Evolutionary conservation across 192 early-diverging fungal genomes (phyloP).

Genomic region (Mortierella alpina): DNA sequence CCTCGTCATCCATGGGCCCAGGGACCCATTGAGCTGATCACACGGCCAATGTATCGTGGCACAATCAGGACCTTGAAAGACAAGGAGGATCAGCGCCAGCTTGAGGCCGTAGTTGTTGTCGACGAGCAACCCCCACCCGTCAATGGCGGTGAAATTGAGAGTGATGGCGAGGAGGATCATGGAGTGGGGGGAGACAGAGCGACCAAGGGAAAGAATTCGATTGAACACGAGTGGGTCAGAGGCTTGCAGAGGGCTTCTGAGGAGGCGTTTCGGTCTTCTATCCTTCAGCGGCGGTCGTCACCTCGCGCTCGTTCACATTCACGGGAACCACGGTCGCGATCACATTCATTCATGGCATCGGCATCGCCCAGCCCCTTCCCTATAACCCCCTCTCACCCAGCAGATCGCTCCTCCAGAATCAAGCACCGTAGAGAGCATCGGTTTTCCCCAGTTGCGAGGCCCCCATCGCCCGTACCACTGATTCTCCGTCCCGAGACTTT

Average conservation of each 20-base stretch:
- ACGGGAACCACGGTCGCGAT: slow-evolving; percentile 10
- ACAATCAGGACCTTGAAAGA: slow-evolving; percentile 7
- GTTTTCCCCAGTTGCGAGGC: slow-evolving; percentile 18
- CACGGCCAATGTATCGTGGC: background rate
- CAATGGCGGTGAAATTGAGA: slow-evolving; percentile 27
- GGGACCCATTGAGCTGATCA: slow-evolving; percentile 39
- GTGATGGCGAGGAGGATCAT: slow-evolving; percentile 22
- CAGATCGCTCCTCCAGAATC: slow-evolving; percentile 9
- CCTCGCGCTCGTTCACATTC: slow-evolving; percentile 10
- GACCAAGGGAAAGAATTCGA: slow-evolving; percentile 3
- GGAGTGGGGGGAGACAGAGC: background rate
- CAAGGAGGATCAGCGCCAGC: slow-evolving; percentile 6
- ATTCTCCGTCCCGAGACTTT: slow-evolving; percentile 4
- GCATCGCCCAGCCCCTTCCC: slow-evolving; percentile 14
- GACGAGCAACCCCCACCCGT: slow-evolving; percentile 27
- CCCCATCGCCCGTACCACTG: slow-evolving; percentile 25
- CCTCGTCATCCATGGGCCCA: slow-evolving; percentile 40
- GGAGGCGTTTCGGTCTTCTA: background rate
- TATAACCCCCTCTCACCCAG: background rate
- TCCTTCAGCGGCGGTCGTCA: slow-evolving; percentile 4
- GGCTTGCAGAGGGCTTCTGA: slow-evolving; percentile 1
- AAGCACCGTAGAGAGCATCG: background rate
- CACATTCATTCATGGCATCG: no score
- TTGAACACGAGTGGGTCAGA: slow-evolving; percentile 12
- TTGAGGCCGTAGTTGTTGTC: slow-evolving; percentile 26